A percentile compares a stretch with the other conserved stretches of the same genome.
Conservation (phyloP, 1,284 basidiomycete genomes). For the Mycocalia duriaeana region DNA sequence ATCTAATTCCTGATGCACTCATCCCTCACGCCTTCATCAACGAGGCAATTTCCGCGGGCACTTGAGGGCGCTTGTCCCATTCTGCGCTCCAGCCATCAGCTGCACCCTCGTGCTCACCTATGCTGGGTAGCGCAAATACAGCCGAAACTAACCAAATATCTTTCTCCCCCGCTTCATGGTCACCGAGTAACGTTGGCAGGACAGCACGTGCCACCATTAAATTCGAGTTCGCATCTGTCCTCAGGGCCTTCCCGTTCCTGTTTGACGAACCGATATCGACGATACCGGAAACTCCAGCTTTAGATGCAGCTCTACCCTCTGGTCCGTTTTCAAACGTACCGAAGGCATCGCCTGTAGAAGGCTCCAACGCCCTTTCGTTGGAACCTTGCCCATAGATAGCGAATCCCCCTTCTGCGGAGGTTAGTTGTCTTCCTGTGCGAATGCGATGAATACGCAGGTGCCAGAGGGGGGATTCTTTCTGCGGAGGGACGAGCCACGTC, state of each 20-base stretch:
- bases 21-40: slow-evolving; percentile 7
- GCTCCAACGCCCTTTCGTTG: slow-evolving; percentile 57
- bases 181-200: slow-evolving; percentile 57
- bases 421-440: slow-evolving; percentile 42
- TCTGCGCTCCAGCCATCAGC: slow-evolving; percentile 42
- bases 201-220: slow-evolving; percentile 65
- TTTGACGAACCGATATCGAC: slow-evolving; percentile 38
- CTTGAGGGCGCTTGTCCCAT: slow-evolving; percentile 46
- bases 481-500: slow-evolving; percentile 71
- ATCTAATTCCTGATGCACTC: neutral
- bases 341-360: slow-evolving; percentile 35
- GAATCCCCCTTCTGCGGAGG: slow-evolving; percentile 67
- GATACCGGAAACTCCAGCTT: slow-evolving; percentile 61
- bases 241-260: slow-evolving; percentile 39
- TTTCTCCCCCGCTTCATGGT: slow-evolving; percentile 34
- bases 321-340: slow-evolving; percentile 41
- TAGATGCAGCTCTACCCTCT: slow-evolving; percentile 50
- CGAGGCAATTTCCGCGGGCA: slow-evolving; percentile 38
- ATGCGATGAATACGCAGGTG: slow-evolving; percentile 68
- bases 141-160: slow-evolving; percentile 64
- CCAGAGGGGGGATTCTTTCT: slow-evolving; percentile 52
- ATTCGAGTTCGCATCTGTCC: slow-evolving; percentile 72
- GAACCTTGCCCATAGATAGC: slow-evolving; percentile 66
- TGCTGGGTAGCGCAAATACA: slow-evolving; percentile 59
- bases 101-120: slow-evolving; percentile 36